Percentiles rank a stretch among this genome's conserved stretches.
phyloP scores from a whole-genome alignment of 2,329 filamentous ascomycete genomes.

The Aspergillus uvarum region DNA sequence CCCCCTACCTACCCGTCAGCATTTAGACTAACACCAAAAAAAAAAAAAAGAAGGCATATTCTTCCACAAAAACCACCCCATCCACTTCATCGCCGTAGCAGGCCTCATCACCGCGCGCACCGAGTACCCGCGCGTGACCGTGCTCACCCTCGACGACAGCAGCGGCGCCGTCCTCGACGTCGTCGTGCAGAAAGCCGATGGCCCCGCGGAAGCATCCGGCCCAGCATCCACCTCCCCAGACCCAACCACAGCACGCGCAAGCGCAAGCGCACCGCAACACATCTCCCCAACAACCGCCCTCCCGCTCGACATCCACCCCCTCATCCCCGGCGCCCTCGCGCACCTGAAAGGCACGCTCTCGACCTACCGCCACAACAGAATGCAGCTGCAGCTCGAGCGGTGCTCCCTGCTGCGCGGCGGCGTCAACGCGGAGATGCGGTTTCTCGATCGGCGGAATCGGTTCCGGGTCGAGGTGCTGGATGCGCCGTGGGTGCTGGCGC shows the following conservation, averaged over 20 bases:
- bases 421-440: constrained; percentile 56
- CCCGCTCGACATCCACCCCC: constrained; percentile 46
- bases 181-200: constrained; percentile 41
- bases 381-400: constrained; percentile 56
- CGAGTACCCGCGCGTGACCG: constrained; percentile 53
- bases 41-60: constrained; percentile 47
- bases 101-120: constrained; percentile 66
- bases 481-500: constrained; percentile 54
- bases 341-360: constrained; percentile 59
- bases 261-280: constrained; percentile 22
- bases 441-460: constrained; percentile 52
- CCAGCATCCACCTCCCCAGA: not conserved
- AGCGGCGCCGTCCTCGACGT: constrained; percentile 60
- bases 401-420: constrained; percentile 47
- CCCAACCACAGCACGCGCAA: constrained; percentile 27
- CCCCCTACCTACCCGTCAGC: too few relatives aligned
- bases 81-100: constrained; percentile 71
- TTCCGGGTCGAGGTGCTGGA: constrained; percentile 53
- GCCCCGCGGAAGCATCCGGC: not conserved
- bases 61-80: constrained; percentile 72
- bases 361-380: constrained; percentile 44
- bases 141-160: constrained; percentile 61
- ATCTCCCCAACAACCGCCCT: constrained; percentile 32
- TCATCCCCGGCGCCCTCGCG: constrained; percentile 53
- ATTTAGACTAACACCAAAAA: too few relatives aligned